phyloP scores from a whole-genome alignment of 805 yeast genomes.

The Starmerella ratchasimensis region DNA sequence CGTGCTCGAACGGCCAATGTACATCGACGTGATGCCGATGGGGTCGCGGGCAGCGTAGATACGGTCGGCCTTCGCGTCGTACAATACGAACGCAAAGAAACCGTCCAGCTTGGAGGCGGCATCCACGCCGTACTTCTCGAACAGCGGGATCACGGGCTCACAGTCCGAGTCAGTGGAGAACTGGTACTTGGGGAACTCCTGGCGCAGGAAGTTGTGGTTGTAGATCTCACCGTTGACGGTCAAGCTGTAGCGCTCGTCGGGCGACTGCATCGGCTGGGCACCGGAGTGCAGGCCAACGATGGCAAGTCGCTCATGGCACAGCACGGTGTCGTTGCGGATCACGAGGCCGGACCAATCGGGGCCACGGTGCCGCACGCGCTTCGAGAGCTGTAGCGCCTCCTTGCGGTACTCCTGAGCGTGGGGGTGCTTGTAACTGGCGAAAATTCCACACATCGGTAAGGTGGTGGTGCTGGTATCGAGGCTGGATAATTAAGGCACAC shows the following conservation, averaged over 20 bases:
- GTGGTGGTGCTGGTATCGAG: background rate
- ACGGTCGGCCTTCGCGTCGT: conserved; percentile 74
- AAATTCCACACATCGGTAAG: conserved; percentile 87
- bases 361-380: conserved; percentile 93
- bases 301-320: conserved; percentile 92
- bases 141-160: conserved; percentile 92
- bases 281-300: conserved; percentile 96
- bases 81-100: conserved; percentile 91
- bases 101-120: conserved; percentile 93
- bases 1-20: conserved; percentile 71
- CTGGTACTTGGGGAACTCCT: conserved; percentile 53
- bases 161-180: conserved; percentile 87
- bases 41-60: conserved; percentile 97
- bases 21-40: conserved; percentile 89
- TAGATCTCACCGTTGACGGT: conserved; percentile 97
- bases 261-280: conserved; percentile 88
- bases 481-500: no score
- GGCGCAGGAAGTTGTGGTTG: conserved; percentile 85
- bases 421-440: conserved; percentile 76
- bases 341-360: conserved; percentile 98
- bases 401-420: conserved; percentile 70
- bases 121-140: conserved; percentile 71
- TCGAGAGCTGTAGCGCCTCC: conserved; percentile 78
- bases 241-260: conserved; percentile 57
- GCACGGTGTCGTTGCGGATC: conserved; percentile 58